Evolutionary conservation across 2,329 filamentous ascomycete genomes (phyloP), one percentile per base, ranked within the genome.

Genomic region (Hypoxylon sp.): DNA sequence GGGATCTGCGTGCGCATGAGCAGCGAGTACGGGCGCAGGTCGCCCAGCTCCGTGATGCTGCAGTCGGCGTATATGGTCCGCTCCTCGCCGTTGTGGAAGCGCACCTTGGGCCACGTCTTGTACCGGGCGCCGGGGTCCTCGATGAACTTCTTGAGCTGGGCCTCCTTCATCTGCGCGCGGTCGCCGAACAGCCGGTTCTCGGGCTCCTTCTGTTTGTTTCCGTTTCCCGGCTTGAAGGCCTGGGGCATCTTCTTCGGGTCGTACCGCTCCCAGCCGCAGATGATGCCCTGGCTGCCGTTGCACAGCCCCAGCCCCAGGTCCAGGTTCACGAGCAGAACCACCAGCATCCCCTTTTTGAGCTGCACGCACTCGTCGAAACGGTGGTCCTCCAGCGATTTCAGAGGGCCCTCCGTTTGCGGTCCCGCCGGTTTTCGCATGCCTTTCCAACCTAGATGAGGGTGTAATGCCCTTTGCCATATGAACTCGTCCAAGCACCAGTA

Each of bases 1-100:
- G 88, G 88, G 5, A 90, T 80, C 70, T 90, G 87, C 0, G 86
- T 87, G n/a, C 88, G 79, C 0, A 79, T 78, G 0, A 89, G 71
- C 1, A 83, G 68, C 34, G 79, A 82, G 64, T 82, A 83, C 0
- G 84, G 83, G 51, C 71, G 19, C 1, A 76, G 71, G 41, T 81
- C 75, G 1, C 84, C 84, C 0, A 85, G 65, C 54, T 84, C 76
- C 17, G 77, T 80, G 26, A 84, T 73, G 8, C 79, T 78, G 69
- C 84, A 87, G 11, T 83, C 78, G 0, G 87, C 80, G 34, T 78
- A 82, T 24, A 89, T 84, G 0, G 81, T 81, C 2, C 76, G 73
- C 2, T 65, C 71, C 0, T 47, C 5, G 0, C 81, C 81, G 57
- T 86, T 86, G 26, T 80, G 75, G 63, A 89, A 89, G 0, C 69